Evolutionary conservation across 192 early-diverging fungal genomes (phyloP), one percentile per base, ranked within the genome.

Genomic region (Jimgerdemannia flammicorona): DNA sequence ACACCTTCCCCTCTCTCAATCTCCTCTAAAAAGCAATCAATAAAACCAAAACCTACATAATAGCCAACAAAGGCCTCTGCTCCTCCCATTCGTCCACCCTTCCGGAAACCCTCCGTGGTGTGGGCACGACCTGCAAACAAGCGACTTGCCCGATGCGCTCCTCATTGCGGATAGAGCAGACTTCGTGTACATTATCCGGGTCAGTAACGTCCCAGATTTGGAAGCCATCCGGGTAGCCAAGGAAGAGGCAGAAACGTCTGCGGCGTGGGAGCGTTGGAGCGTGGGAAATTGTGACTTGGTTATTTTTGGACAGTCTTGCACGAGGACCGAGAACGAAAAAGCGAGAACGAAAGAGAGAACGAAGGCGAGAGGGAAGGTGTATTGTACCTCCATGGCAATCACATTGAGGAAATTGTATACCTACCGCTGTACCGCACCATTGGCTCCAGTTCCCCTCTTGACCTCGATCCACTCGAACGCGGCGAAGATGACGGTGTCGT

Each of bases 121-220:
- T 67, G n/a, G 66, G 49, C 4, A 81, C 54, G n/a, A 87, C 86
- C 79, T 90, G 86, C 43, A 90, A 70, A 74, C 84, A 80, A 0
- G 81, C 72, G 19, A 92, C 84, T 3, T 84, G 72, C 9, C 78
- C 84, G 65, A 87, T 64, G 4, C 77, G 80, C 3, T 83, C 78
- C 41, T 79, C 43, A 68, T 86, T 76, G 54, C 89, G 86, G 7
- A 93, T 78, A 42, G 92, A 93, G 3, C 78, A 71, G 8, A 94
- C 70, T 79, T 95, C 93, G 41, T 85, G 87, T 20, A 92, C 84
- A 73, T 91, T 86, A 73, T 93, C 90, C 7, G 84, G 77, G 66
- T 90, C 84, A 6, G 87, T 83, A 6, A 94, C 80, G 66, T 91
- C 84, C 94, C 94, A 95, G 17, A 95, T 82, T 71, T 95, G 94